phyloP scores from a whole-genome alignment of 2,329 filamentous ascomycete genomes.

The Trichoderma guizhouense region DNA sequence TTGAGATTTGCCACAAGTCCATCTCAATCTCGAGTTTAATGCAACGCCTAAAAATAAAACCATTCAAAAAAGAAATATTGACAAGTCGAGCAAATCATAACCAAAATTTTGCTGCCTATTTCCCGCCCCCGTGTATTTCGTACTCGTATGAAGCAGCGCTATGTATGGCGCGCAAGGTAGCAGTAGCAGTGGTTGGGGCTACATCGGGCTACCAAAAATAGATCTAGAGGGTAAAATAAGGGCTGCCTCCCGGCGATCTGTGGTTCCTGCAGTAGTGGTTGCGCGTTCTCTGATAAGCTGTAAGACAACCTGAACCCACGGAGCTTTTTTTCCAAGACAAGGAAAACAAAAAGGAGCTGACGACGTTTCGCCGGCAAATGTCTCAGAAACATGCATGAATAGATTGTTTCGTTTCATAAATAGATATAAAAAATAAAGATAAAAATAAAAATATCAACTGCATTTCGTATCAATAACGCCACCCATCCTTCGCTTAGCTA shows the following conservation, averaged over 20 bases:
- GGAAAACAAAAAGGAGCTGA: background rate
- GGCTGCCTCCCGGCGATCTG: constrained; percentile 10
- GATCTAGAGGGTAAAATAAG: background rate
- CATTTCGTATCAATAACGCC: background rate
- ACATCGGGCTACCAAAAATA: constrained; percentile 9
- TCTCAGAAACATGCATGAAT: background rate
- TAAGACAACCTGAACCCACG: background rate
- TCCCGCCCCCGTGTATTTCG: background rate
- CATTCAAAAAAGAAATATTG: background rate
- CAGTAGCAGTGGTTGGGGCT: background rate
- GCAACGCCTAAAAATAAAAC: background rate
- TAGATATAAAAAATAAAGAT: background rate
- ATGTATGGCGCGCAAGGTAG: background rate
- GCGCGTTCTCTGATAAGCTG: background rate
- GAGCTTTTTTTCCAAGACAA: background rate
- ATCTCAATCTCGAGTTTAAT: background rate
- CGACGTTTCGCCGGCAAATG: background rate
- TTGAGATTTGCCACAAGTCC: background rate
- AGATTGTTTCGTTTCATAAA: background rate
- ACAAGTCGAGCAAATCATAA: background rate
- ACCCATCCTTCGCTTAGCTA: constrained; percentile 5
- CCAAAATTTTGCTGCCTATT: background rate
- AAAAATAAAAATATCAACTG: background rate
- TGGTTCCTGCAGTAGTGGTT: constrained; percentile 5
- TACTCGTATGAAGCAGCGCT: background rate